A percentile compares a stretch with the other conserved stretches of the same genome.
Conservation (phyloP, 352 stramenopile species). For the Phytopythium mirpurense region DNA sequence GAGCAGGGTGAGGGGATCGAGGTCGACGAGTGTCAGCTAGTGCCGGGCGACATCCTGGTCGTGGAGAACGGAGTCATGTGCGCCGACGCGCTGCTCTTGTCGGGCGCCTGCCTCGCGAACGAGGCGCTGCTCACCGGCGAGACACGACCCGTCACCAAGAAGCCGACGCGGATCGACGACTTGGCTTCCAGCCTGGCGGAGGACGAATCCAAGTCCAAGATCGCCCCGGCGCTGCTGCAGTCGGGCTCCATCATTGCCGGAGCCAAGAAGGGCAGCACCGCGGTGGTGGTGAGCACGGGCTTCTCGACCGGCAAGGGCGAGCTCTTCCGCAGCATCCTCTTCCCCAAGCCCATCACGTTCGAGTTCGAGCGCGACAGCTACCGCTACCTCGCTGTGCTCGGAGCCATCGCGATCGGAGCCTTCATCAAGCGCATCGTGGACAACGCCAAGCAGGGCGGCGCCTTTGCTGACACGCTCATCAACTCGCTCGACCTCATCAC, state of each 20-base stretch:
- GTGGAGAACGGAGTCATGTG: constrained; percentile 22
- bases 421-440: constrained; percentile 47
- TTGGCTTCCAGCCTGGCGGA: constrained; percentile 20
- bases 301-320: constrained; percentile 61
- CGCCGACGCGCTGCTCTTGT: constrained; percentile 39
- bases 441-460: constrained; percentile 12
- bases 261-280: constrained; percentile 13
- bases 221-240: constrained; percentile 31
- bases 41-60: constrained; percentile 44
- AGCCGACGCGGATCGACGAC: constrained; percentile 7
- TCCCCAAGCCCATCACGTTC: constrained; percentile 46
- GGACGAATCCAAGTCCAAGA: constrained; percentile 12
- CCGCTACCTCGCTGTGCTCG: constrained; percentile 41
- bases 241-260: constrained; percentile 25
- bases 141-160: constrained; percentile 38
- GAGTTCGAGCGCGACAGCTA: constrained; percentile 70
- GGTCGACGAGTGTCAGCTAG: constrained; percentile 32
- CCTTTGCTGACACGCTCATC: constrained; percentile 25
- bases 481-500: constrained; percentile 64
- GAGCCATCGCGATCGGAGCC: constrained; percentile 34
- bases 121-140: constrained; percentile 47
- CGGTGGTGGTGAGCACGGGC: constrained; percentile 47
- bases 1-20: neutral
- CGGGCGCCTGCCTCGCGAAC: constrained; percentile 31
- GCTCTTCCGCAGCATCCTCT: constrained; percentile 60